A percentile compares a stretch with the other conserved stretches of the same genome.
These are phyloP conservation scores for Yamadazyma taylorii DNA, from an alignment of 1,139 yeast species.

Conservation along the genomic window DNA sequence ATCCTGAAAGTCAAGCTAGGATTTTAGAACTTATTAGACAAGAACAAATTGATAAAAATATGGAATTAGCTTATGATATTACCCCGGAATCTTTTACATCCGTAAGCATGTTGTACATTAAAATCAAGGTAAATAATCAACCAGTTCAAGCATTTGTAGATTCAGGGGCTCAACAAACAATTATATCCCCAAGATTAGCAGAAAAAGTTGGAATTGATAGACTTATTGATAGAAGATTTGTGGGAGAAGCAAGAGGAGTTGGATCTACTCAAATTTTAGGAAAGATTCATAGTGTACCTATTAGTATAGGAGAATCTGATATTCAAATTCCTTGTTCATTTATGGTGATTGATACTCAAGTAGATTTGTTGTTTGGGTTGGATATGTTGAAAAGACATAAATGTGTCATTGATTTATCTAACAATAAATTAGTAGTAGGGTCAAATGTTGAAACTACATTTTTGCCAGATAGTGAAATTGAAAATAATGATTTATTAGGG, in stretches of 20 bases:
- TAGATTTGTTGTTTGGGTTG: slow-evolving; percentile 65
- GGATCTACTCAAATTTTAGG: slow-evolving; percentile 82
- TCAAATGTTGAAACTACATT: slow-evolving; percentile 67
- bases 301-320: slow-evolving; percentile 62
- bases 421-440: slow-evolving; percentile 71
- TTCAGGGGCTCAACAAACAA: slow-evolving; percentile 92
- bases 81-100: slow-evolving; percentile 87
- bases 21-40: slow-evolving; percentile 70
- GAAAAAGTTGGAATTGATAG: slow-evolving; percentile 68
- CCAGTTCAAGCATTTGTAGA: slow-evolving; percentile 92
- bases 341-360: slow-evolving; percentile 75
- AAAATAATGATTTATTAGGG: slow-evolving; percentile 40
- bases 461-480: slow-evolving; percentile 68
- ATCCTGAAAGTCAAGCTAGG: slow-evolving; percentile 67
- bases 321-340: slow-evolving; percentile 73
- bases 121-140: slow-evolving; percentile 73
- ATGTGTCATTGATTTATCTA: slow-evolving; percentile 73
- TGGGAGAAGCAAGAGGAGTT: slow-evolving; percentile 87
- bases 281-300: slow-evolving; percentile 84
- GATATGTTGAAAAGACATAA: slow-evolving; percentile 88
- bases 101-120: slow-evolving; percentile 81
- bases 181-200: slow-evolving; percentile 76
- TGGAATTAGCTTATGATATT: slow-evolving; percentile 76
- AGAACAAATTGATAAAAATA: slow-evolving; percentile 74
- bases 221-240: slow-evolving; percentile 77